phyloP scores from a whole-genome alignment of 2,329 filamentous ascomycete species.

The Trichoderma pleuroti region DNA sequence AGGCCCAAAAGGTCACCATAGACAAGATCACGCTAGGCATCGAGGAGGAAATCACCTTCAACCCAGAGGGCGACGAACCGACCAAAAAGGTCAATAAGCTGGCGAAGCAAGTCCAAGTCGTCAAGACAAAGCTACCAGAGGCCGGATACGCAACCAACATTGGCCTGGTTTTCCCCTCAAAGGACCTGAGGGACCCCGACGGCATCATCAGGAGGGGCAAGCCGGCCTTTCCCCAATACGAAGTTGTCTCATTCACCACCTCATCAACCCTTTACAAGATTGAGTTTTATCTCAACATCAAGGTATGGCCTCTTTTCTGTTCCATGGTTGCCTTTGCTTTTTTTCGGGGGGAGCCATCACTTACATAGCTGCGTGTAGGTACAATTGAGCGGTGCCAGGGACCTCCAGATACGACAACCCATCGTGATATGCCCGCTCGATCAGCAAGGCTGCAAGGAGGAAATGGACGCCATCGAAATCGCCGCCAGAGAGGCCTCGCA shows the following conservation, averaged over 20 bases:
- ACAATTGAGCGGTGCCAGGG: slow-evolving; percentile 78
- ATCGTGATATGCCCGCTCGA: slow-evolving; percentile 96
- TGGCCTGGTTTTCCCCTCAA: slow-evolving; percentile 84
- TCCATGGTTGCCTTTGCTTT: too few species aligned
- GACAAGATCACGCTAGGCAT: slow-evolving; percentile 90
- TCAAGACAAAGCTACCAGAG: slow-evolving; percentile 83
- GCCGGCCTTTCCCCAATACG: slow-evolving; percentile 83
- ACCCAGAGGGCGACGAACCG: slow-evolving; percentile 94
- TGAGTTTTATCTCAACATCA: slow-evolving; percentile 92
- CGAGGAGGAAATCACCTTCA: slow-evolving; percentile 98
- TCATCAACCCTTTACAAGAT: slow-evolving; percentile 95
- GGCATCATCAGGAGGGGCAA: slow-evolving; percentile 83
- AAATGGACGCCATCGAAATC: slow-evolving; percentile 98
- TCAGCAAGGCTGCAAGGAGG: slow-evolving; percentile 92
- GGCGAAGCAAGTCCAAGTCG: slow-evolving; percentile 74
- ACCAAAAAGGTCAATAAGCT: slow-evolving; percentile 85
- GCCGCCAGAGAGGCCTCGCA: slow-evolving; percentile 88
- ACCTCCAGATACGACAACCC: slow-evolving; percentile 83
- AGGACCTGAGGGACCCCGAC: slow-evolving; percentile 81
- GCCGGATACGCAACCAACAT: slow-evolving; percentile 91
- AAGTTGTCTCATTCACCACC: slow-evolving; percentile 87
- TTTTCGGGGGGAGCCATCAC: slow-evolving; percentile 16
- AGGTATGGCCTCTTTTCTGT: slow-evolving; percentile 53
- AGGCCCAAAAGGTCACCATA: slow-evolving; percentile 88
- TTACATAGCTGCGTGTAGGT: slow-evolving; percentile 54